Conservation (phyloP, 1,284 basidiomycete species). For the Leccinum solheimii region DNA sequence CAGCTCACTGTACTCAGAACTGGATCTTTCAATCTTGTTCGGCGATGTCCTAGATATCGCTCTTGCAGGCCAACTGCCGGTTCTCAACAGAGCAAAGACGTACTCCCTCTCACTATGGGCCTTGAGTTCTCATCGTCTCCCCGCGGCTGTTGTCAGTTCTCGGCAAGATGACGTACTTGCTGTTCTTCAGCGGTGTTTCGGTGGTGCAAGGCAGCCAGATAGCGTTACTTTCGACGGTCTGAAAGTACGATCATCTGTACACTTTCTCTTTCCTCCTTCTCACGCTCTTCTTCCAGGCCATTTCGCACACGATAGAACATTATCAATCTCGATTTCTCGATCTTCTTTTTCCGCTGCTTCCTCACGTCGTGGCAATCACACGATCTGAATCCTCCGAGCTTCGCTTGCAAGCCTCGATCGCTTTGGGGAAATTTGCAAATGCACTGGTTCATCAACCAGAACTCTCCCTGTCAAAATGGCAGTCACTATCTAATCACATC, state of each 20-base stretch:
- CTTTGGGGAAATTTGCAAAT: conserved; percentile 44
- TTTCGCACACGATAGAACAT: conserved; percentile 40
- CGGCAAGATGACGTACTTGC: conserved; percentile 31
- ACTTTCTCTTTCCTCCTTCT: neutral
- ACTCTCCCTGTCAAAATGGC: conserved; percentile 13
- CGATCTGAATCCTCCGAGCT: conserved; percentile 33
- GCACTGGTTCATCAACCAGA: conserved; percentile 24
- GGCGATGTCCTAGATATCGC: conserved; percentile 39
- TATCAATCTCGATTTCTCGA: conserved; percentile 36
- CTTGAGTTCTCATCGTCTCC: conserved; percentile 49
- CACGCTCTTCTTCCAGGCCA: conserved; percentile 35
- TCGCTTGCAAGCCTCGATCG: conserved; percentile 42
- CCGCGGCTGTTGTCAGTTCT: conserved; percentile 37
- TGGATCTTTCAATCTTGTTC: conserved; percentile 45
- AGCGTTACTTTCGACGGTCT: conserved; percentile 39
- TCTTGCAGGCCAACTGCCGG: conserved; percentile 37
- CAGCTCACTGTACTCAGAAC: conserved; percentile 11
- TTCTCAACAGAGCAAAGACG: conserved; percentile 46
- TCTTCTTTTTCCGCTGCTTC: conserved; percentile 38
- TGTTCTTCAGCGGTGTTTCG: conserved; percentile 39
- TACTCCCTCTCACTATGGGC: conserved; percentile 49
- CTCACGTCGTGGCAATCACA: conserved; percentile 39
- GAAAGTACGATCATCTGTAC: conserved; percentile 36
- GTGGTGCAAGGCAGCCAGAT: conserved; percentile 8
- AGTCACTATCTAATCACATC: conserved; percentile 22